phyloP scores from a whole-genome alignment of 2,329 filamentous ascomycete species.

The Rhynchosporium graminicola region DNA sequence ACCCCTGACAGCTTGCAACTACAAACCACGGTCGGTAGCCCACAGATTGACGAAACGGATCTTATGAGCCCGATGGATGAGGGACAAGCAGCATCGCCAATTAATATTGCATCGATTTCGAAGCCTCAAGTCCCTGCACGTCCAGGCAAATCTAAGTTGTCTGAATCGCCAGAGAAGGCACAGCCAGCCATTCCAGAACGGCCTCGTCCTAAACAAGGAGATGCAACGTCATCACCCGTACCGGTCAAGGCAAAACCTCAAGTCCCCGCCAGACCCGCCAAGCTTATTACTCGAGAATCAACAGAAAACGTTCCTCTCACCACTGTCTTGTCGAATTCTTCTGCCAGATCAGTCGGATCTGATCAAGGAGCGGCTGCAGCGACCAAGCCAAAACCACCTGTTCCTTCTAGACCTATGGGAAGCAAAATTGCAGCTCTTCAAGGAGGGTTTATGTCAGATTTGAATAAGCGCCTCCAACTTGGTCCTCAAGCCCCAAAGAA shows the following conservation, averaged over 20 bases:
- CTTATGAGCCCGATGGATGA: slow-evolving; percentile 45
- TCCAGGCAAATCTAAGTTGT: slow-evolving; percentile 44
- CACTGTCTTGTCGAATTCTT: slow-evolving; percentile 35
- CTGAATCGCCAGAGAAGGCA: slow-evolving; percentile 36
- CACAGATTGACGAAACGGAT: slow-evolving; percentile 49
- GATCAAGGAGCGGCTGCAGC: slow-evolving; percentile 48
- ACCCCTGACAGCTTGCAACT: slow-evolving; percentile 80
- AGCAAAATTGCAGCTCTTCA: slow-evolving; percentile 90
- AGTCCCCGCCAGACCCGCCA: slow-evolving; percentile 64
- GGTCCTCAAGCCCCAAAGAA: slow-evolving; percentile 82
- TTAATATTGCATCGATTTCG: slow-evolving; percentile 50
- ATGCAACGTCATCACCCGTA: slow-evolving; percentile 39
- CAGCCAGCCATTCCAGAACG: slow-evolving; percentile 38
- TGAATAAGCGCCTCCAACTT: slow-evolving; percentile 85
- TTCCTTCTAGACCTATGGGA: slow-evolving; percentile 76
- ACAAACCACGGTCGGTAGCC: slow-evolving; percentile 69
- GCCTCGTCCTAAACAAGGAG: slow-evolving; percentile 25
- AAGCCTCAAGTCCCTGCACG: slow-evolving; percentile 61
- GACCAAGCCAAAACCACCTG: slow-evolving; percentile 75
- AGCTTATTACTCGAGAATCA: slow-evolving; percentile 48
- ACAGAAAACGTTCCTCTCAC: slow-evolving; percentile 39
- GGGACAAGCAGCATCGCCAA: slow-evolving; percentile 39
- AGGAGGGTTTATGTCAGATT: slow-evolving; percentile 87
- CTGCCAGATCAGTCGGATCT: slow-evolving; percentile 40
- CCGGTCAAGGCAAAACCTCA: slow-evolving; percentile 60